phyloP scores from a whole-genome alignment of 2,329 filamentous ascomycete species.

The Calonectria pseudoreteaudii region DNA sequence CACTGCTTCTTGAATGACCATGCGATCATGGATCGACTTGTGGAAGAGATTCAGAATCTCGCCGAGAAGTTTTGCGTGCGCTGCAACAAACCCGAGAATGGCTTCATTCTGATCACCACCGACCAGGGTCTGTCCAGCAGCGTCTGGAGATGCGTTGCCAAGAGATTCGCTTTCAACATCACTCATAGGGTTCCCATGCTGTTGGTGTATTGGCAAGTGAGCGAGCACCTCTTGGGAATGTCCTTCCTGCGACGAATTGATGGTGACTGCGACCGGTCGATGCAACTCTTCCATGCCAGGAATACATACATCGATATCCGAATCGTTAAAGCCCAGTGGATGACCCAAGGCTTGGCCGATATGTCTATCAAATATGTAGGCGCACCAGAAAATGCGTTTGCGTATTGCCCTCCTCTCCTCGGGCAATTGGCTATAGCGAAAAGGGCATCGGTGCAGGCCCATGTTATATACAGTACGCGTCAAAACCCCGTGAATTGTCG shows the following conservation, averaged over 20 bases:
- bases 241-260: neutral
- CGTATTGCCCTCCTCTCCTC: conserved; percentile 46
- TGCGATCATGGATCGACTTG: conserved; percentile 39
- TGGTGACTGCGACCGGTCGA: conserved; percentile 17
- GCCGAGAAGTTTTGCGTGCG: conserved; percentile 36
- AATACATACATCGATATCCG: conserved; percentile 52
- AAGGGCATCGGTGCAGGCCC: conserved; percentile 63
- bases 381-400: conserved; percentile 55
- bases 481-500: conserved; percentile 60
- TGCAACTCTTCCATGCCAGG: conserved; percentile 44
- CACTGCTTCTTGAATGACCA: conserved; percentile 33
- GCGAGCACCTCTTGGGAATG: conserved; percentile 15
- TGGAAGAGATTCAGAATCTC: conserved; percentile 38
- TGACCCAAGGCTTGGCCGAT: conserved; percentile 51
- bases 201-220: conserved; percentile 20
- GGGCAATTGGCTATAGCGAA: conserved; percentile 60
- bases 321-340: conserved; percentile 49
- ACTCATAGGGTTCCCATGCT: neutral
- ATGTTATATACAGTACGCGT: conserved; percentile 60
- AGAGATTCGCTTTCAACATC: neutral
- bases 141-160: neutral
- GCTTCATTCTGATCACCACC: conserved; percentile 3
- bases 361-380: conserved; percentile 52
- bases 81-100: conserved; percentile 33
- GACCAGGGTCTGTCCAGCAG: neutral